A percentile compares a stretch with the other conserved stretches of the same genome.
Conservation (phyloP, 305 asterid species). For the Fraxinus sp. region DNA sequence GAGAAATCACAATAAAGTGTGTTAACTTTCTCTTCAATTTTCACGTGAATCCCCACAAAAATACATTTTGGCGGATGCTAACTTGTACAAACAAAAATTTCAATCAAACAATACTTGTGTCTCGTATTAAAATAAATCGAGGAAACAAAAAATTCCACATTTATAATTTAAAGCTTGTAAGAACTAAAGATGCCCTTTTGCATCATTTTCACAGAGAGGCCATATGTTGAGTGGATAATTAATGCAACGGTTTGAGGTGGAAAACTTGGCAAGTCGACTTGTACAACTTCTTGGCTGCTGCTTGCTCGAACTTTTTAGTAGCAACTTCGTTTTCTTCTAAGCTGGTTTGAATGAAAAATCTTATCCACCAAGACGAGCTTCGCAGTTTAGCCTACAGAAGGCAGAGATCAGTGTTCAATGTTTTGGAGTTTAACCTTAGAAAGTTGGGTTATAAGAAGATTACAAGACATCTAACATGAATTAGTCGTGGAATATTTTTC, state of each 20-base stretch:
- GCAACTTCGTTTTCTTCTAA: constrained; percentile 51
- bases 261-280: constrained; percentile 51
- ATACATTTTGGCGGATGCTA: background rate
- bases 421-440: background rate
- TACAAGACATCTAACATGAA: background rate
- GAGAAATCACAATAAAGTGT: background rate
- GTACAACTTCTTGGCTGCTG: constrained; percentile 39
- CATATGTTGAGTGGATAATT: background rate
- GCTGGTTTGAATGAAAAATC: constrained; percentile 44
- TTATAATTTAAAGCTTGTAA: background rate
- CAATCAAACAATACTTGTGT: background rate
- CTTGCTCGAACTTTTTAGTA: constrained; percentile 44
- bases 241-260: constrained; percentile 43
- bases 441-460: background rate
- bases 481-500: background rate
- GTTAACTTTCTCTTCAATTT: background rate
- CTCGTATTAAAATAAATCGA: background rate
- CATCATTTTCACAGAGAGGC: constrained; percentile 6
- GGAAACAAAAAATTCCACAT: background rate
- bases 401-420: background rate
- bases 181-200: constrained; percentile 4
- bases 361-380: constrained; percentile 53
- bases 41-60: background rate
- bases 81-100: background rate
- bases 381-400: constrained; percentile 43